phyloP scores from a whole-genome alignment of 2,329 filamentous ascomycete genomes.

The Waltergamsia citrina region DNA sequence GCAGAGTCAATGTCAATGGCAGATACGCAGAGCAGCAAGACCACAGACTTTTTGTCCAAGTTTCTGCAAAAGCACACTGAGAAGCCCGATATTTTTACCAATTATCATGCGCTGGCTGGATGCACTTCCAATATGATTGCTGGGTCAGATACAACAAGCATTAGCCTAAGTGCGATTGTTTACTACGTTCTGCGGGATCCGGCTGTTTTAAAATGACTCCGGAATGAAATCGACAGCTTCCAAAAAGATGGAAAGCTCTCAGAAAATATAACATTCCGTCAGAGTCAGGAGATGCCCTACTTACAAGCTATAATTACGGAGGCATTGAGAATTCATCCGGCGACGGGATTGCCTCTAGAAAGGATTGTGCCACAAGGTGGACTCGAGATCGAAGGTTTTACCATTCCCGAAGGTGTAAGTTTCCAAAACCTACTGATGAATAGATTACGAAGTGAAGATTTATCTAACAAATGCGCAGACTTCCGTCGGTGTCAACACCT shows the following conservation, averaged over 20 bases:
- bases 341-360: conserved; percentile 33
- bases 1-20: neutral
- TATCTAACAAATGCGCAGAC: conserved; percentile 7
- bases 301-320: conserved; percentile 38
- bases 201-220: conserved; percentile 9
- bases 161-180: conserved; percentile 32
- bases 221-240: conserved; percentile 13
- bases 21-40: neutral
- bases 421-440: neutral
- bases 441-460: neutral
- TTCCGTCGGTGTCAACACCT: conserved; percentile 28
- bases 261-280: conserved; percentile 12
- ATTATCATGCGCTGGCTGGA: too few relatives aligned
- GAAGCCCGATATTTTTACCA: conserved; percentile 2
- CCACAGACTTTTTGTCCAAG: neutral
- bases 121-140: conserved; percentile 19
- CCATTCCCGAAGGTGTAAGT: neutral
- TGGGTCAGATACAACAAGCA: conserved; percentile 35
- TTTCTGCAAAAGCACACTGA: conserved; percentile 22
- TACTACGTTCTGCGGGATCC: conserved; percentile 29
- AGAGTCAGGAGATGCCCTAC: conserved; percentile 17
- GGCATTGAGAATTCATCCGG: conserved; percentile 35
- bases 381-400: conserved; percentile 20
- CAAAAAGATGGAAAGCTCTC: conserved; percentile 5
- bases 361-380: conserved; percentile 33